Base-by-base conservation (phyloP, 352 stramenopile genomes). In the Pythium sp. region DNA sequence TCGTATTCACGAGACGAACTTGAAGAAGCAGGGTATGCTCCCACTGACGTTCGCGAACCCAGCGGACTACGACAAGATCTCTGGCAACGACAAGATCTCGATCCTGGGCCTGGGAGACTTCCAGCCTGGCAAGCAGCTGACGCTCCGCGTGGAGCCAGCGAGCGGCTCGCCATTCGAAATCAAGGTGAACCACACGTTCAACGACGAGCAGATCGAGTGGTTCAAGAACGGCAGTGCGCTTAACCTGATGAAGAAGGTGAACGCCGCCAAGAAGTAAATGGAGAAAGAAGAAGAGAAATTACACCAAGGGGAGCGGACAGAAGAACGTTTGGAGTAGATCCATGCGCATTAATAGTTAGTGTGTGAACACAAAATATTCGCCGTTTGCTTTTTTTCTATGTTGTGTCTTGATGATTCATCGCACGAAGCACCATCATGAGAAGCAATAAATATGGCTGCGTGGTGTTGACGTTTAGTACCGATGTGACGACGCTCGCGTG, bases 21-120 rank as follows among this genome's bases (percentile, higher is more conserved):
- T 98, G 74, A 98, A 98, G 90, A 98, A 98, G 89, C 93, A 98
- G 79, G 93, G 93, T 72, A 97, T 98, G 91, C 86, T 98, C 15
- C 89, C 92, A 47, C 80, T 98, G 63, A 97, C 88, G 63, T 98
- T 98, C 74, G 90, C 86, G 28, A 91, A 97, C 86, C 90, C 91
- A 56, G 77, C 82, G 18, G 93, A 98, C 84, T 98, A 98, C 74
- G 91, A 97, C 79, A 89, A 90, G 77, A 97, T 98, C 75, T 90
- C 80, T 46, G 93, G 92, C 62, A 94, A 92, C 68, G 91, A 97
- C 86, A 96, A 94, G 84, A 81, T 98, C 62, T 87, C 87, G 70
- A 98, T 98, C 66, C 41, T 97, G 36, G 92, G 93, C 56, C 76
- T 98, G 53, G 81, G 82, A 72, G 74, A 78, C 56, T 97, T 98